Evolutionary conservation across 78 protist species (phyloP).

Genomic region (Guillardia theta): DNA sequence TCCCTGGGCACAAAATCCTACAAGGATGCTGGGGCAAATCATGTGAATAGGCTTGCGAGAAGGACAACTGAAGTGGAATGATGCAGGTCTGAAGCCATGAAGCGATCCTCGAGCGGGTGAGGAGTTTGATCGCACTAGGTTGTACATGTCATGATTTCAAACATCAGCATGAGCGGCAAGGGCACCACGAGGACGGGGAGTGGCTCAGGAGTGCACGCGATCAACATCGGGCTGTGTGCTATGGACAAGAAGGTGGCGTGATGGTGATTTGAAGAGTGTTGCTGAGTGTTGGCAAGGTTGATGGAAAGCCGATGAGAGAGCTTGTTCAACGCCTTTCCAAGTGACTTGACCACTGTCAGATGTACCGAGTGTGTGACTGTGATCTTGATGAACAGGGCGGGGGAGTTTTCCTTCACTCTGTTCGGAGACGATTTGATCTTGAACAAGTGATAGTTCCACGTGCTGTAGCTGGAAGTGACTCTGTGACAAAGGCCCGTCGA

Average conservation of each 20-base stretch:
- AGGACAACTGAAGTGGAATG: no score
- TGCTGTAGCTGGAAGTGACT: neutral
- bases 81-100: no score
- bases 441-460: neutral
- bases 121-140: no score
- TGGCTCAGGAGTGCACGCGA: no score
- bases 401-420: conserved; percentile 42
- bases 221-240: conserved; percentile 53
- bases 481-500: conserved; percentile 40
- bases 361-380: neutral
- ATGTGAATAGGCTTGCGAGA: no score
- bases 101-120: no score
- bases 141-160: no score
- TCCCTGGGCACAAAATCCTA: no score
- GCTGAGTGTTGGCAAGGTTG: neutral
- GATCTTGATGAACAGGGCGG: neutral
- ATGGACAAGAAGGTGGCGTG: conserved; percentile 52
- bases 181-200: no score
- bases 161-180: no score
- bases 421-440: conserved; percentile 50
- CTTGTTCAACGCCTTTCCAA: neutral
- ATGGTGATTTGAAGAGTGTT: neutral
- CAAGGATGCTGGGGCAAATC: no score
- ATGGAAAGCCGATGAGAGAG: conserved; percentile 55
- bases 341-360: neutral